Evolutionary conservation across 2,329 filamentous ascomycete genomes (phyloP).

Genomic region (Lecanicillium sp.): DNA sequence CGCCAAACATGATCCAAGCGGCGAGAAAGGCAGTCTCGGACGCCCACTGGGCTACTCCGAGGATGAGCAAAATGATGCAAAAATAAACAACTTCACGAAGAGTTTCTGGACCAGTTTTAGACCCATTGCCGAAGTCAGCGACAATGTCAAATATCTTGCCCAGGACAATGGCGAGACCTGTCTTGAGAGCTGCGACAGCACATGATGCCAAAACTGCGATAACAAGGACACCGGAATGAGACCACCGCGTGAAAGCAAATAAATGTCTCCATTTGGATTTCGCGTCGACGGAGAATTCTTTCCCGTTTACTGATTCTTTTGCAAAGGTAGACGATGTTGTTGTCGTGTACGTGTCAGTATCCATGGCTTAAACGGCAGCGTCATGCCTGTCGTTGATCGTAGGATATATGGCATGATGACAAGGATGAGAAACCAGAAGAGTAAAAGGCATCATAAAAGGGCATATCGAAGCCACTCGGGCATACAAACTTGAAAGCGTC

Average conservation of each 20-base stretch:
- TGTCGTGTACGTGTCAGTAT: no score
- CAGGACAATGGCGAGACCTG: slow-evolving; percentile 59
- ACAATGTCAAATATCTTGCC: slow-evolving; percentile 70
- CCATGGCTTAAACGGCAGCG: no score
- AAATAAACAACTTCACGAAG: slow-evolving; percentile 48
- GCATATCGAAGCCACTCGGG: no score
- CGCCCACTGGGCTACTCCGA: slow-evolving; percentile 61
- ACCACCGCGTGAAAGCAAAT: slow-evolving; percentile 62
- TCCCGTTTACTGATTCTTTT: no score
- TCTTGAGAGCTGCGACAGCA: slow-evolving; percentile 53
- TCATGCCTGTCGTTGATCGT: no score
- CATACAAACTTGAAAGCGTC: no score
- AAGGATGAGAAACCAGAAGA: neutral
- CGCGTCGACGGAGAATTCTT: no score
- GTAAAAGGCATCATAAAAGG: no score
- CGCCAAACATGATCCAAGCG: slow-evolving; percentile 70
- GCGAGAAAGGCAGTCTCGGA: slow-evolving; percentile 58
- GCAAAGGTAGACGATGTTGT: no score
- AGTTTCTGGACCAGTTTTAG: slow-evolving; percentile 39
- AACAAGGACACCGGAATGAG: slow-evolving; percentile 47
- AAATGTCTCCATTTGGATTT: slow-evolving; percentile 36
- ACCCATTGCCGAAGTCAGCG: slow-evolving; percentile 52
- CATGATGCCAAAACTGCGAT: slow-evolving; percentile 48
- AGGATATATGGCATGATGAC: no score
- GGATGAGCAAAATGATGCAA: slow-evolving; percentile 51